These are phyloP conservation scores for Aspergillus cristatus DNA, from an alignment of 495 filamentous ascomycete genomes.

Conservation along the genomic window DNA sequence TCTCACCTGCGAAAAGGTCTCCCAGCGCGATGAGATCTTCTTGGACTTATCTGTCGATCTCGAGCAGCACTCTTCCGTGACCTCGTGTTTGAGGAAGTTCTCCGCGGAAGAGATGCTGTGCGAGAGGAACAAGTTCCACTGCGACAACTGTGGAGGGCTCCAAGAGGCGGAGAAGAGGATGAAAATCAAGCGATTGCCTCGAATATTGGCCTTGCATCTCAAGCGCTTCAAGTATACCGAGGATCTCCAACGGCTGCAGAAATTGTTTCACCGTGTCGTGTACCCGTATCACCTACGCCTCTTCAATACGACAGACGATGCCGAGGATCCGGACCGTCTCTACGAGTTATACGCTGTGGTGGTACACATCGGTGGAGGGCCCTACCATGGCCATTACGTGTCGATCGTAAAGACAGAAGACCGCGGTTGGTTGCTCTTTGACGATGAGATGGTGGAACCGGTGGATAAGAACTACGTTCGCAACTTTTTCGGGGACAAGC, in stretches of 20 bases:
- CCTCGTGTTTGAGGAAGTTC: slow-evolving; percentile 88
- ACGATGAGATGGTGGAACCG: slow-evolving; percentile 97
- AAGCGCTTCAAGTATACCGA: slow-evolving; percentile 98
- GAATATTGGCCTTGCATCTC: slow-evolving; percentile 82
- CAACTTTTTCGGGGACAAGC: slow-evolving; percentile 94
- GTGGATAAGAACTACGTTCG: slow-evolving; percentile 95
- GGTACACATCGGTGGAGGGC: slow-evolving; percentile 97
- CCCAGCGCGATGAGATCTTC: slow-evolving; percentile 91
- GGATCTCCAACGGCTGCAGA: slow-evolving; percentile 84
- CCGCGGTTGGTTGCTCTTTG: slow-evolving; percentile 89
- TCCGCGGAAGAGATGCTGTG: slow-evolving; percentile 98
- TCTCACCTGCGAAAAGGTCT: slow-evolving; percentile 90
- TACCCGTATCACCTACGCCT: slow-evolving; percentile 94
- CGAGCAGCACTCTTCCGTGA: slow-evolving; percentile 92
- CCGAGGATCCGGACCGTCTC: slow-evolving; percentile 85
- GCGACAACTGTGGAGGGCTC: slow-evolving; percentile 90
- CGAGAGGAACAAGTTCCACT: slow-evolving; percentile 97
- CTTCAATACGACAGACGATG: slow-evolving; percentile 97
- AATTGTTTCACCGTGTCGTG: slow-evolving; percentile 92
- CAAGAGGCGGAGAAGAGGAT: slow-evolving; percentile 98
- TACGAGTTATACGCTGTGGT: slow-evolving; percentile 98
- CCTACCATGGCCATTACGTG: slow-evolving; percentile 96
- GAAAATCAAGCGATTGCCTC: slow-evolving; percentile 95
- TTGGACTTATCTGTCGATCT: slow-evolving; percentile 93
- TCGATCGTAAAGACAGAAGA: slow-evolving; percentile 97